Conservation (phyloP, 108 stramenopile species). For the Stephanodiscus minutulus region DNA sequence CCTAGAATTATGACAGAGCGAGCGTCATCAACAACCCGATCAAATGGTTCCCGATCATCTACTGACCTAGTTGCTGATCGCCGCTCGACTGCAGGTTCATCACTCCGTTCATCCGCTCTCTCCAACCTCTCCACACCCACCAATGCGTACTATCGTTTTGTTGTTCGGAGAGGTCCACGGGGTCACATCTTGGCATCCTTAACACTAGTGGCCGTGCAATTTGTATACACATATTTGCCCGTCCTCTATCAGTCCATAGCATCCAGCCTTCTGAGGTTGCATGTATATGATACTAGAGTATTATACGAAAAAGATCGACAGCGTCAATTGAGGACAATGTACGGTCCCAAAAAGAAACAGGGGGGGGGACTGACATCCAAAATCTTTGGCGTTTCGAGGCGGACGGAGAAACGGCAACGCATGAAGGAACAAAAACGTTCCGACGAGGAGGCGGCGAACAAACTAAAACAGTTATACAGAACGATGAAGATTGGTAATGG, state of each 20-base stretch:
- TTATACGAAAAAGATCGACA: conserved; percentile 21
- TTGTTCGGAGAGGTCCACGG: conserved; percentile 56
- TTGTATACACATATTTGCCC: conserved; percentile 62
- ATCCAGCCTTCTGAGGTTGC: conserved; percentile 29
- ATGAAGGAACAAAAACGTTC: conserved; percentile 23
- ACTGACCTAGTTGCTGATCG: not conserved
- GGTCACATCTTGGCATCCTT: conserved; percentile 65
- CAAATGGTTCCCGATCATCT: not conserved
- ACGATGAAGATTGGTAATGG: conserved; percentile 13
- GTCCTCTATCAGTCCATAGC: conserved; percentile 24
- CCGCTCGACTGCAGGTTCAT: not conserved
- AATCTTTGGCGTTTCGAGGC: conserved; percentile 34
- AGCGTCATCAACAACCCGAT: not conserved
- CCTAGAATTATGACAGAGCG: not conserved
- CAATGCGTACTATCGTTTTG: conserved; percentile 73
- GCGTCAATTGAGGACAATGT: not conserved
- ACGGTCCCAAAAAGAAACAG: not conserved
- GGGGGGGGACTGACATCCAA: conserved; percentile 11
- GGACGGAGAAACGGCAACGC: conserved; percentile 14
- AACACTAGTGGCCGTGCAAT: conserved; percentile 54
- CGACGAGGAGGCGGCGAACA: conserved; percentile 55
- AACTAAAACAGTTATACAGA: conserved; percentile 46
- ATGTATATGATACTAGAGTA: conserved; percentile 31
- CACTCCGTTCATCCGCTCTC: not conserved
- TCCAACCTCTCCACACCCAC: conserved; percentile 40